phyloP scores from a whole-genome alignment of 495 filamentous ascomycete species.

The Hypoxylon rickii region DNA sequence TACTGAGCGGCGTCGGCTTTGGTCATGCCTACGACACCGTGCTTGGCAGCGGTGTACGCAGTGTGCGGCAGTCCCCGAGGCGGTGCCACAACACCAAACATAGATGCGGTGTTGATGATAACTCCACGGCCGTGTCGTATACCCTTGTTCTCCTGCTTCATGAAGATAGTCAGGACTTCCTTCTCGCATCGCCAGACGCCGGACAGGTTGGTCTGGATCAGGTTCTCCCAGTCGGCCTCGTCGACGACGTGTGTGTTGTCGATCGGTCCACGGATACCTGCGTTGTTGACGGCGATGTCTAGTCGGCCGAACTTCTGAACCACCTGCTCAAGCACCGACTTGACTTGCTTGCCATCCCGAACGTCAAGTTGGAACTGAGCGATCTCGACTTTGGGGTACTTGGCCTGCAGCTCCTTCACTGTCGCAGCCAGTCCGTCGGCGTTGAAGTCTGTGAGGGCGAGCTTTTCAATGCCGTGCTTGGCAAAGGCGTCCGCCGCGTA shows the following conservation, averaged over 20 bases:
- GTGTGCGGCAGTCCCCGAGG: not conserved
- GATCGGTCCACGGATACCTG: not conserved
- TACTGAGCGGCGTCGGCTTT: not conserved
- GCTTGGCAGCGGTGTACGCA: not conserved
- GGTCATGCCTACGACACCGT: not conserved
- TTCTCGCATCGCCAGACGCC: not conserved
- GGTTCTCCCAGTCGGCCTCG: not conserved
- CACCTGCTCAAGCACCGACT: not conserved
- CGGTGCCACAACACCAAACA: not conserved
- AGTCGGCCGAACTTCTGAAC: not conserved
- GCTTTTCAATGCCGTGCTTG: not conserved
- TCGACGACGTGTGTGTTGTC: not conserved
- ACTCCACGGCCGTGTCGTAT: not conserved
- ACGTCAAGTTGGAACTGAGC: not conserved
- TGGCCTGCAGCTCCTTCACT: not conserved
- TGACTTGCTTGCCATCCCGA: not conserved
- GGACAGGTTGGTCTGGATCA: not conserved
- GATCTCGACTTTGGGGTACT: not conserved
- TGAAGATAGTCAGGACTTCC: not conserved
- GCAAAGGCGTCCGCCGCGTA: not conserved
- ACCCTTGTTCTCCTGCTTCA: not conserved
- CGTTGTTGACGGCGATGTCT: not conserved
- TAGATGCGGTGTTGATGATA: not conserved
- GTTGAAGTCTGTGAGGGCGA: not conserved
- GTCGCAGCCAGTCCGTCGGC: not conserved